Base-by-base conservation (phyloP, 768 basidiomycete genomes). In the Auricularia sp. region DNA sequence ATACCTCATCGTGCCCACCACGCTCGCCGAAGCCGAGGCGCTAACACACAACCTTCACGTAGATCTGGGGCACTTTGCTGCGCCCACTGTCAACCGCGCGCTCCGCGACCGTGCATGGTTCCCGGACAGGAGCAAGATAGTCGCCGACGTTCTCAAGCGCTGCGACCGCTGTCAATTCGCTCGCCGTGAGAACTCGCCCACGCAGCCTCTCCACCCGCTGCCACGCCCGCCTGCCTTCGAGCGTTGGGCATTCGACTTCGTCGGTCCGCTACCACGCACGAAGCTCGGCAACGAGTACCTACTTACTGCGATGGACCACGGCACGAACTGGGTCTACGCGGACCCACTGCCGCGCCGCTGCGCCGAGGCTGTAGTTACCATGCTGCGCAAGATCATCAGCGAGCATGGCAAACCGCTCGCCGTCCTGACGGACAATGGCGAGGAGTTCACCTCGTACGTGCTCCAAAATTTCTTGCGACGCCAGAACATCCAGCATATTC, bases 131-230 rank as follows among this genome's bases (percentile, higher is more conserved):
- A 62, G 67, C 3, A 58, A 64, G 29, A 54, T 68, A 8, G 64
- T 68, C 39, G 64, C 68, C 16, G 62, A 66, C 35, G 54, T 66
- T 33, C 54, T 71, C 33, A 35, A 56, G 39, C 65, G 66, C 64
- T 71, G 70, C 65, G 54, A 71, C 36, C 21, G 62, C 2, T 71
- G 70, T 47, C 70, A 71, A 34, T 71, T 69, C 62, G 64, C 63
- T 10, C 67, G 68, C 54, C 68, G 66, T 2, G 65, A 68, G 39
- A n/a, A 64, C 36, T 7, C 58, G 3, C 37, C 54, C 6, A 51
- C 59, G 7, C 70, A 71, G 65, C 68, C 68, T 2, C 64, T 71
- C n/a, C 69, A 68, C 45, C 70, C 69, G 2, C 61, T 71, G 29
- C 70, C 70, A 18, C 68, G 68, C 33, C 56, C 66, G 34, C 65